Percentiles rank a stretch among this genome's conserved stretches.
Evolutionary conservation across 805 yeast genomes (phyloP).

Genomic region (Ogataea methylovora): DNA sequence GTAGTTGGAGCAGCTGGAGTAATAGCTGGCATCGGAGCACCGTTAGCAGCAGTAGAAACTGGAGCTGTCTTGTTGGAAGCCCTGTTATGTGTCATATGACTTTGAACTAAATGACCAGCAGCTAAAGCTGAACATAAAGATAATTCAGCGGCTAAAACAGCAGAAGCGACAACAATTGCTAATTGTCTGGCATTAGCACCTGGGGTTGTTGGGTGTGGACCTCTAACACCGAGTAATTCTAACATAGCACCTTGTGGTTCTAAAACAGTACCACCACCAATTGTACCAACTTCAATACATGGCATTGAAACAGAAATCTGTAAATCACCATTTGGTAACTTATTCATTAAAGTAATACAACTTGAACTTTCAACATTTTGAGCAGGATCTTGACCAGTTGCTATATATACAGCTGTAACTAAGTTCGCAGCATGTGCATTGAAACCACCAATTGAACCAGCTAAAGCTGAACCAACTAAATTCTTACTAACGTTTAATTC

Average conservation of each 20-base stretch:
- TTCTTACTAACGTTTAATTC: constrained; percentile 86
- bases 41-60: constrained; percentile 15
- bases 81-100: constrained; percentile 95
- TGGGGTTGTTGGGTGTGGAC: constrained; percentile 90
- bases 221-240: constrained; percentile 88
- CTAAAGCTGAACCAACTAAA: constrained; percentile 95
- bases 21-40: constrained; percentile 18
- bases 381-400: constrained; percentile 99
- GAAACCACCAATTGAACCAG: constrained; percentile 96
- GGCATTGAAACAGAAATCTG: constrained; percentile 98
- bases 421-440: constrained; percentile 97
- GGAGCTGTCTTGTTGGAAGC: constrained; percentile 1
- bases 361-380: constrained; percentile 97
- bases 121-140: constrained; percentile 94
- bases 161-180: constrained; percentile 88
- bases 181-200: constrained; percentile 93
- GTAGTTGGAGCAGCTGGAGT: constrained; percentile 20
- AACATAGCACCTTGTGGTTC: constrained; percentile 97
- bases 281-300: constrained; percentile 96
- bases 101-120: constrained; percentile 96
- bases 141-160: constrained; percentile 93
- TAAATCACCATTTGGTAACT: constrained; percentile 65
- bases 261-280: constrained; percentile 97
- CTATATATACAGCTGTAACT: constrained; percentile 89
- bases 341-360: constrained; percentile 94